Conservation (phyloP, 805 yeast genomes). For the Saccharomycopsis babjevae region DNA sequence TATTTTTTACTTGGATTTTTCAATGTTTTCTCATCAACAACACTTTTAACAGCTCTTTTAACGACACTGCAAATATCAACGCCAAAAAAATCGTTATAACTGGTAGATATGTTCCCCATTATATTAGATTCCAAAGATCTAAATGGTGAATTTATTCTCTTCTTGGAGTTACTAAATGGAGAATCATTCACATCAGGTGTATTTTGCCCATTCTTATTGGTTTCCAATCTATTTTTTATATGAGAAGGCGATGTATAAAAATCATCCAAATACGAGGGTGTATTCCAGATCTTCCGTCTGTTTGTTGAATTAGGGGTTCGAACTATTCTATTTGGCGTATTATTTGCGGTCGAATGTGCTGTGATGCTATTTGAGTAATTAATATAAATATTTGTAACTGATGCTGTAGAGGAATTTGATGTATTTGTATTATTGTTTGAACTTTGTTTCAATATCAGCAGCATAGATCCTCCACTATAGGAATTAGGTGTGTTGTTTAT, state of each 20-base stretch:
- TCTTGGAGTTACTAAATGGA: constrained; percentile 24
- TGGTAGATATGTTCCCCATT: constrained; percentile 19
- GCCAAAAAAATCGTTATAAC: constrained; percentile 43
- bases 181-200: constrained; percentile 23
- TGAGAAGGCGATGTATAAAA: constrained; percentile 45
- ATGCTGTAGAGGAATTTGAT: not conserved
- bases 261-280: constrained; percentile 59
- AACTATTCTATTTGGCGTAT: constrained; percentile 23
- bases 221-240: not conserved
- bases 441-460: not conserved
- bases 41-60: constrained; percentile 33
- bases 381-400: not conserved
- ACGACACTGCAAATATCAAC: constrained; percentile 45
- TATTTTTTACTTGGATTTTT: not conserved
- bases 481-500: not conserved
- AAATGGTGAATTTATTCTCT: constrained; percentile 1
- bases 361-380: not conserved
- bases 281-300: constrained; percentile 48
- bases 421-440: not conserved
- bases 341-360: constrained; percentile 2
- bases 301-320: constrained; percentile 28
- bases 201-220: not conserved
- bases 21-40: constrained; percentile 2
- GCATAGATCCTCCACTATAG: not conserved
- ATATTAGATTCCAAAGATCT: constrained; percentile 13